phyloP scores from a whole-genome alignment of 2,329 filamentous ascomycete species.

The Monosporascus sp. region DNA sequence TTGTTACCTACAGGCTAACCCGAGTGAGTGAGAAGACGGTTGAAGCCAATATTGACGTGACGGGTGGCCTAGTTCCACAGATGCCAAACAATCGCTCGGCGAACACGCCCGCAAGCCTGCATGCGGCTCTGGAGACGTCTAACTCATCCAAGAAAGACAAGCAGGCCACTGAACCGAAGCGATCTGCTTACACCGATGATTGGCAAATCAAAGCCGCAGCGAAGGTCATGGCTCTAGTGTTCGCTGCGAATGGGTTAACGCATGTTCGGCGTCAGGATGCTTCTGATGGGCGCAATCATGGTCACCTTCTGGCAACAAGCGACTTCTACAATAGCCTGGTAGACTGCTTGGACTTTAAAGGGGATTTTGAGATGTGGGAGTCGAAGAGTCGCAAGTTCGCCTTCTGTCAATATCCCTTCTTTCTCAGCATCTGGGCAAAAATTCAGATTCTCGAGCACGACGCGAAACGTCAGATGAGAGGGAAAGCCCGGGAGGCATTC shows the following conservation, averaged over 20 bases:
- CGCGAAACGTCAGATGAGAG: conserved; percentile 81
- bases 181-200: conserved; percentile 64
- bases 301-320: conserved; percentile 70
- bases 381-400: conserved; percentile 67
- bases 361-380: conserved; percentile 87
- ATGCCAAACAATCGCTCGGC: conserved; percentile 58
- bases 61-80: conserved; percentile 65
- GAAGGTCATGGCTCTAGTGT: conserved; percentile 73
- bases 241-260: conserved; percentile 67
- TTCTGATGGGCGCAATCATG: conserved; percentile 38
- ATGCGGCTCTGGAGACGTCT: conserved; percentile 64
- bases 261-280: conserved; percentile 31
- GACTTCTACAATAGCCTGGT: conserved; percentile 85
- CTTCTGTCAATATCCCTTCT: conserved; percentile 89
- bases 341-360: conserved; percentile 78
- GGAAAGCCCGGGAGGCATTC: conserved; percentile 81
- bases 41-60: conserved; percentile 54
- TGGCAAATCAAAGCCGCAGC: conserved; percentile 85
- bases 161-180: conserved; percentile 48
- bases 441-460: conserved; percentile 87
- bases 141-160: conserved; percentile 48
- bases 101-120: conserved; percentile 62
- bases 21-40: conserved; percentile 65
- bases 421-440: conserved; percentile 87
- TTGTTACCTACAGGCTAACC: conserved; percentile 74